These are phyloP conservation scores for Hypoxylon fragiforme DNA, from an alignment of 495 filamentous ascomycete species.

Conservation along the genomic window DNA sequence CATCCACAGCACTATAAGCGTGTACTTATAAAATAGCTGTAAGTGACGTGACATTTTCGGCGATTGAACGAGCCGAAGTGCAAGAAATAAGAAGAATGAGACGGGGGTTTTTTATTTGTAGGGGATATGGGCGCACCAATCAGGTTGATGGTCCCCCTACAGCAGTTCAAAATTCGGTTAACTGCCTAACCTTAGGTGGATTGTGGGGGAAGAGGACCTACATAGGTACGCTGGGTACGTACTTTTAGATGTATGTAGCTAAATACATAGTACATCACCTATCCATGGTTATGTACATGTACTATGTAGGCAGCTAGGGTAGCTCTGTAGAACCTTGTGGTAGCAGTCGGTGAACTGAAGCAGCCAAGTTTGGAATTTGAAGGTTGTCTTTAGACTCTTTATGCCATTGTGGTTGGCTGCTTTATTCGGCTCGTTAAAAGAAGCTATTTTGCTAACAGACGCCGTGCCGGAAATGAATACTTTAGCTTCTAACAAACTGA, in stretches of 20 bases:
- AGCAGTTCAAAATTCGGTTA: constrained; percentile 18
- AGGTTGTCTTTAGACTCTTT: no score
- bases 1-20: no score
- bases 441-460: background rate
- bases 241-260: no score
- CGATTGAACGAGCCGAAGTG: constrained; percentile 30
- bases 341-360: constrained; percentile 33
- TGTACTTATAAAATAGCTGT: no score
- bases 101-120: constrained; percentile 16
- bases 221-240: no score
- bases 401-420: background rate
- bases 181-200: constrained; percentile 2
- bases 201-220: constrained; percentile 31
- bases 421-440: background rate
- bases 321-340: constrained; percentile 17
- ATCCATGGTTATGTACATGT: no score
- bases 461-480: background rate
- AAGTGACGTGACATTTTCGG: constrained; percentile 22
- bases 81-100: constrained; percentile 1
- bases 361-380: constrained; percentile 8
- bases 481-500: constrained; percentile 16
- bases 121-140: constrained; percentile 19
- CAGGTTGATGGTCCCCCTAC: constrained; percentile 4
- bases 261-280: no score
- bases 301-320: no score